Base-by-base conservation (phyloP, 2,329 filamentous ascomycete genomes). In the Elsinoe ampelina region DNA sequence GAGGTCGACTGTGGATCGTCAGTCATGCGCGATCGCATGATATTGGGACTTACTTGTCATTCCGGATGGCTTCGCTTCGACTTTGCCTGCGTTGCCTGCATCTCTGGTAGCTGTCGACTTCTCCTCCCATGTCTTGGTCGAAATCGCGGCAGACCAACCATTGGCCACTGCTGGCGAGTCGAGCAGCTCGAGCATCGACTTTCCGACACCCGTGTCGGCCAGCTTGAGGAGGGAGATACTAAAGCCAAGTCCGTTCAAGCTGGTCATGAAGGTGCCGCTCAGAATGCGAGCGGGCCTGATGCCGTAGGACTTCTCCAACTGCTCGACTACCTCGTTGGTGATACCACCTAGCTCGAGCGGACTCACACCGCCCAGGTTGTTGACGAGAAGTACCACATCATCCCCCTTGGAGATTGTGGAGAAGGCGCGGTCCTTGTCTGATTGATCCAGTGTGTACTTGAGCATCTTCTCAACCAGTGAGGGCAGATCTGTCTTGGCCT, bases 341-440 rank as follows among this genome's bases (percentile, higher is more conserved):
- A 90, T 86, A 17, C 83, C 86, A 50, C 84, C 83, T 63, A 90
- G 70, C 68, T 90, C 87, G 32, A 91, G 75, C 22, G 80, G 79
- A 64, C 83, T 87, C 34, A 90, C 82, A 13, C 85, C 85, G 43
- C 85, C 87, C 1, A 90, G 77, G 67, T 90, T 90, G 71, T 90
- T 90, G 61, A 90, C 74, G 59, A 90, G 69, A 47, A 90, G 71
- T 6, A 89, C 83, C 0, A 85, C 79, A 55, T 84, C 73, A 57
- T 85, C 83, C 5, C 71, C 71, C n/a, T 76, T 73, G 48, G 78
- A 79, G 60, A 89, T 76, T 2, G 79, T 72, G 32, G 87, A 67
- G 67, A 89, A 91, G 1, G 79, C 84, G n/a, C 87, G 77, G 67
- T 90, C 86, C 64, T 78, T 73, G 67, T 90, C 87, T 32, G 68